Base-by-base conservation (phyloP, 768 basidiomycete genomes). In the Pisolithus marmoratus region DNA sequence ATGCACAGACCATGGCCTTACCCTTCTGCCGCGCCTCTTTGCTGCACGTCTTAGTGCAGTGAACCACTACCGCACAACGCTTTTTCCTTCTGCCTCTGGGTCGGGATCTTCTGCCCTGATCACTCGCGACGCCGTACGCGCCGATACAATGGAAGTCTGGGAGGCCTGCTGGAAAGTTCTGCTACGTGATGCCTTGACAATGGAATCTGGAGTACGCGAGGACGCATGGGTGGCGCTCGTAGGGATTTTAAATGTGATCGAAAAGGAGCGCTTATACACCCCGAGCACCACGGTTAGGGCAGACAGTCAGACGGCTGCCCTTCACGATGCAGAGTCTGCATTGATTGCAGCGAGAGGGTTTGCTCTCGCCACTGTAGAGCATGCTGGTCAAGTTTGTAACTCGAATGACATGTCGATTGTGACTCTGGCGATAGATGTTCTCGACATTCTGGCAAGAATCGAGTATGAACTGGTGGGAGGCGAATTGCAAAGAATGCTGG, bases 391-490 rank as follows among this genome's bases (percentile, higher is more conserved):
- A 54, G 70, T 12, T 34, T 34, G 14, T 12, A 12, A 34, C 12
- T 34, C 34, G 12, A 34, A 34, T 5, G 34, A 34, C 34, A 4
- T 34, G 34, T 70, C 70, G 52, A 50, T 59, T 56, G 7, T 27
- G 6, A 31, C 46, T 61, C 46, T 62, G 22, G 74, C 74, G 12
- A 57, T 79, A 17, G 70, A 74, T 50, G 73, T 77, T 50, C 65
- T 89, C 26, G 75, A 75, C 8, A 70, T 68, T 4, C 66, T 87
- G 6, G 68, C 75, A 26, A 74, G 71, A 38, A 80, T 88, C 29
- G 86, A 89, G 58, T 81, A 83, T 54, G 79, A 83, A 46, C 63
- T 87, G 29, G 61, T 88, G n/a, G 66, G 76, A 23, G 71, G 75
- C 11, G 63, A 69, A 8, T 57, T 83, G 22, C 69, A 77, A n/a